Evolutionary conservation across 371 early-diverging fungal species (phyloP), one percentile per base, ranked within the genome.

Genomic region (Funneliformis caledonium): DNA sequence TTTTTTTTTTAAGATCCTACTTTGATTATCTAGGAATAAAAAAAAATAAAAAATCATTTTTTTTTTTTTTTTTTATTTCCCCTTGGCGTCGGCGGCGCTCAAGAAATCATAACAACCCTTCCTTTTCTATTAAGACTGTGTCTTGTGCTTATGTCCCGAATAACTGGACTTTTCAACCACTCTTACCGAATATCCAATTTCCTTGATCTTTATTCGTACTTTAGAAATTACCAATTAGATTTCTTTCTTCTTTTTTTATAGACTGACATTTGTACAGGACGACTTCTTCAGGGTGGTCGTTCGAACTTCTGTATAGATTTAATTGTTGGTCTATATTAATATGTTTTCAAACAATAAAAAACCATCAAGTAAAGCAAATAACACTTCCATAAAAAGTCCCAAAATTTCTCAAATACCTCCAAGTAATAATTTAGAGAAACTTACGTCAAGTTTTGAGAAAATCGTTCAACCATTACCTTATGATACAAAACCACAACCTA

Each of bases 391-490:
- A 11, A 64, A 64, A 31, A 64, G 33, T 31, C 31, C 22, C n/a
- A 64, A 31, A 64, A 64, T 64, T 64, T 33, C 64, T 26, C 31
- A 64, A 31, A 64, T 65, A 31, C 65, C 65, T 12, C 65, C 65
- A 65, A 26, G 31, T 65, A n/a, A 65, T 65, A 26, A 26, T 65
- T 19, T 56, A 7, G 56, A 16, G 19, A 56, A 56, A 56, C 4
- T 56, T 6, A 56, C 56, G 56, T 7, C 56, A 16, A 56, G 56
- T 56, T 56, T 56, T 56, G 56, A 56, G 5, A 19, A 56, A 16
- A 56, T 56, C 19, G 56, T 56, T 56, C 56, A 56, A 56, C 56
- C 56, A 19, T 19, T 19, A 56, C 56, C 56, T 16, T 56, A 56
- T 56, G 56, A 56, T 56, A 56, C 16, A 19, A 56, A 56, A 19